These are phyloP conservation scores for Globisporangium middletonii DNA, from an alignment of 352 stramenopile species.

Conservation along the genomic window DNA sequence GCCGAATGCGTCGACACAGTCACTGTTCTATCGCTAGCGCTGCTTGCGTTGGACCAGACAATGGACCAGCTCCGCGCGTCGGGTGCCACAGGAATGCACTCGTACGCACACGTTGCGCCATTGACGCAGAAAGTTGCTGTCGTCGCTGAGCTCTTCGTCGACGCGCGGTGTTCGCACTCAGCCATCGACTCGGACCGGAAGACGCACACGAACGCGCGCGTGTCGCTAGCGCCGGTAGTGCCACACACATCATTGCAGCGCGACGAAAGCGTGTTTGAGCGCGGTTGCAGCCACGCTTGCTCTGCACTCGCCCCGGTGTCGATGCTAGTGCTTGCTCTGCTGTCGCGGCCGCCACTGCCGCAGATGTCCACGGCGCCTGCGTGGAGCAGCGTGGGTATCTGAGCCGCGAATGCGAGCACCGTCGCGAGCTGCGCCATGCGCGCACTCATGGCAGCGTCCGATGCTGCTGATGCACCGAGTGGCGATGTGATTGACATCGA, in stretches of 20 bases:
- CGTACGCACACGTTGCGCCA: conserved; percentile 8
- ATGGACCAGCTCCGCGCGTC: conserved; percentile 3
- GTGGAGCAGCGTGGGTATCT: background rate
- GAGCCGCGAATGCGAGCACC: too few species aligned
- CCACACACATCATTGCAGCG: conserved; percentile 5
- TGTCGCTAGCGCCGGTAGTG: background rate
- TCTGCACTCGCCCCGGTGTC: background rate
- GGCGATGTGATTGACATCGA: too few species aligned
- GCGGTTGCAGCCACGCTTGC: conserved; percentile 3
- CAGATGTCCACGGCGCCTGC: background rate
- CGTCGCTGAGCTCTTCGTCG: background rate
- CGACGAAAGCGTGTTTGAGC: conserved; percentile 4
- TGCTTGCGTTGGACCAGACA: background rate
- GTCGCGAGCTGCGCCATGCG: too few species aligned
- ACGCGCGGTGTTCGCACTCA: background rate
- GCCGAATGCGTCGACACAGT: background rate
- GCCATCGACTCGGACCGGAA: conserved; percentile 3
- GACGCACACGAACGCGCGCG: conserved; percentile 1
- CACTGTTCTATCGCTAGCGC: background rate
- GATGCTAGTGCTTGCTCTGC: background rate
- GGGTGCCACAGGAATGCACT: background rate
- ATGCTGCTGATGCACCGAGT: too few species aligned
- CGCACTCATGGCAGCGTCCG: too few species aligned
- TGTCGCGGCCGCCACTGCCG: background rate
- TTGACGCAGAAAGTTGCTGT: conserved; percentile 1